These are phyloP conservation scores for Stylonectria norvegica DNA, from an alignment of 2,329 filamentous ascomycete species.

Conservation along the genomic window DNA sequence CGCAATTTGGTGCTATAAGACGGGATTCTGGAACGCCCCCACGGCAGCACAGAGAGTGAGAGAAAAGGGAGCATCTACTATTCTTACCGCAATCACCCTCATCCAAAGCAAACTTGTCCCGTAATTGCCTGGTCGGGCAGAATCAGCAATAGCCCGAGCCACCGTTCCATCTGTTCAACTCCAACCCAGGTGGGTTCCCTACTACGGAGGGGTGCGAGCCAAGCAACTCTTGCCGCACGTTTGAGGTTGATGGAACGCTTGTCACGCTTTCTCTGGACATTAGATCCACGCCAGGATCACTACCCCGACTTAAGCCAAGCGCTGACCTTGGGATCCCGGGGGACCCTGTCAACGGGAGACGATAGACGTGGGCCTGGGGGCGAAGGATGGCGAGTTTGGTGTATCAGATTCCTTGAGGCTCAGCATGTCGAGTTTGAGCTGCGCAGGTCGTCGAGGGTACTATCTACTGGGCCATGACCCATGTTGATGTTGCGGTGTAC, in stretches of 20 bases:
- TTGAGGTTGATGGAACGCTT: conserved; percentile 52
- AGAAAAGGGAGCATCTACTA: not conserved
- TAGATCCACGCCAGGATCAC: conserved; percentile 13
- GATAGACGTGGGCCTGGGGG: conserved; percentile 4
- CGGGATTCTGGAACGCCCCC: conserved; percentile 13
- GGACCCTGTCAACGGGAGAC: conserved; percentile 16
- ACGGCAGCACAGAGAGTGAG: not conserved
- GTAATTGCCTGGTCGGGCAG: no score
- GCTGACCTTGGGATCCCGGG: conserved; percentile 11
- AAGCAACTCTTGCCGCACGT: conserved; percentile 33
- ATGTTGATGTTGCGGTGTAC: no score
- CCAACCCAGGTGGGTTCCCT: no score
- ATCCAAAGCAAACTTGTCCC: conserved; percentile 1
- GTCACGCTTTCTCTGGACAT: conserved; percentile 17
- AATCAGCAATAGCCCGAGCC: no score
- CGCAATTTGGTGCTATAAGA: conserved; percentile 20
- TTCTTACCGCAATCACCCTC: conserved; percentile 1
- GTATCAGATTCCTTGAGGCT: conserved; percentile 15
- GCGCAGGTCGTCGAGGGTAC: no score
- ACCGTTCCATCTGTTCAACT: no score
- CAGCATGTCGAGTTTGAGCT: no score
- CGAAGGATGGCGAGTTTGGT: conserved; percentile 11
- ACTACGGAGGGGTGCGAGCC: conserved; percentile 20
- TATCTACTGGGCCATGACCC: no score
- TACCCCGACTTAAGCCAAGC: conserved; percentile 8